Evolutionary conservation across 2,329 filamentous ascomycete genomes (phyloP).

Genomic region (Periglandula ipomoeae): DNA sequence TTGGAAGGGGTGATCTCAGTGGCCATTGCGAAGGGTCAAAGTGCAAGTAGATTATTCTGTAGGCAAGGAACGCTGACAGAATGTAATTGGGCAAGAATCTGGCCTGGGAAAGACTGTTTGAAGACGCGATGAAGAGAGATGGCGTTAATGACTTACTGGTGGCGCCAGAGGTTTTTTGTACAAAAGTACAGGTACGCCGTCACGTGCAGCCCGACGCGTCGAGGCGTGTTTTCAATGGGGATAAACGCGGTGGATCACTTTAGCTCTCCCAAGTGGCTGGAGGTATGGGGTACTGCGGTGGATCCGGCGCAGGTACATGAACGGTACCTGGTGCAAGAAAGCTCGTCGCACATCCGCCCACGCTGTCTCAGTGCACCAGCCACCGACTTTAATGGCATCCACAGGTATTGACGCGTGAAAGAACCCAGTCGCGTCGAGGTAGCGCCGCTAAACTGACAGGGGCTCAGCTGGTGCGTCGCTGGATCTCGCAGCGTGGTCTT

Average conservation of each 20-base stretch:
- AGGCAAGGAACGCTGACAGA: constrained; percentile 13
- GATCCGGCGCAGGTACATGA: constrained; percentile 7
- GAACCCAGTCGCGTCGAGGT: constrained; percentile 14
- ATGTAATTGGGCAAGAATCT: constrained; percentile 13
- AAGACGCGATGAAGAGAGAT: constrained; percentile 21
- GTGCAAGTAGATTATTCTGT: constrained; percentile 7
- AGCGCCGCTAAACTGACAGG: constrained; percentile 4
- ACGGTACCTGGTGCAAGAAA: background rate
- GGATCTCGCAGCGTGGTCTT: constrained; percentile 9
- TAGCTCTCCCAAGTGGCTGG: constrained; percentile 11
- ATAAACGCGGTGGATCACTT: constrained; percentile 15
- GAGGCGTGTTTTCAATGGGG: constrained; percentile 19
- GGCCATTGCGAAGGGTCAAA: constrained; percentile 51
- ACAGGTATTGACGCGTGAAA: constrained; percentile 14
- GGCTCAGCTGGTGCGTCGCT: background rate
- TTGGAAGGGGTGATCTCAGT: constrained; percentile 56
- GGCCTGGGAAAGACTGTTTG: constrained; percentile 12
- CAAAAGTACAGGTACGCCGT: constrained; percentile 21
- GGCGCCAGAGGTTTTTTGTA: constrained; percentile 31
- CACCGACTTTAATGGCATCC: constrained; percentile 4
- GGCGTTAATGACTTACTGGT: constrained; percentile 13
- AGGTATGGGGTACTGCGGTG: background rate
- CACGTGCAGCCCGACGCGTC: constrained; percentile 30
- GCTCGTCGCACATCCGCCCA: background rate
- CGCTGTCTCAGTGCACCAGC: constrained; percentile 9